phyloP scores from a whole-genome alignment of 331 rosid species.

The Stylosanthes scabra region DNA sequence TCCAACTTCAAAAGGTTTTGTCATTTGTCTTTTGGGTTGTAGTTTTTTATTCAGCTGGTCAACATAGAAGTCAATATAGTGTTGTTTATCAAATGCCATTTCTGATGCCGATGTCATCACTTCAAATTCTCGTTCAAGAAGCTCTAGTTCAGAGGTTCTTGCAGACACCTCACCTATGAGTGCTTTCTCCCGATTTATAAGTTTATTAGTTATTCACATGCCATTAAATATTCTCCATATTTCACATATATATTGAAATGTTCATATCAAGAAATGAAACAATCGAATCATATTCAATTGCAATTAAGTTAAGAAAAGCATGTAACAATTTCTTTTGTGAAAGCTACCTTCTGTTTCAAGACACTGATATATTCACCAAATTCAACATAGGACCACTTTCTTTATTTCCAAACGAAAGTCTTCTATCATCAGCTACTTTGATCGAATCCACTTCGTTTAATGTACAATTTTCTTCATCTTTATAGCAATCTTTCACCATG shows the following conservation, averaged over 20 bases:
- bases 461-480: constrained; percentile 34
- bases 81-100: constrained; percentile 59
- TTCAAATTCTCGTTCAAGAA: constrained; percentile 71
- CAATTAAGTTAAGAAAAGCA: constrained; percentile 23
- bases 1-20: constrained; percentile 59
- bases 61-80: constrained; percentile 56
- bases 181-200: constrained; percentile 54
- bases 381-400: constrained; percentile 33
- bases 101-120: constrained; percentile 59
- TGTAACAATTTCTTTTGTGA: constrained; percentile 32
- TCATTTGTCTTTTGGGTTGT: constrained; percentile 46
- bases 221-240: constrained; percentile 17
- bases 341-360: constrained; percentile 43
- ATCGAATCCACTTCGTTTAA: constrained; percentile 28
- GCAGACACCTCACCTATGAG: constrained; percentile 43
- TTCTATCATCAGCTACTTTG: constrained; percentile 38
- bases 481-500: constrained; percentile 34
- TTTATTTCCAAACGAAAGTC: constrained; percentile 45
- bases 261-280: constrained; percentile 19
- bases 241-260: constrained; percentile 33
- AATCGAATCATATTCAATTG: constrained; percentile 2
- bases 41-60: constrained; percentile 59
- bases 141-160: constrained; percentile 52
- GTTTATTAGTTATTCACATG: constrained; percentile 34
- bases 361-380: constrained; percentile 23